Percentiles rank a stretch among this genome's conserved stretches.
phyloP scores from a whole-genome alignment of 805 yeast genomes.

The Kuraishia piskuri region DNA sequence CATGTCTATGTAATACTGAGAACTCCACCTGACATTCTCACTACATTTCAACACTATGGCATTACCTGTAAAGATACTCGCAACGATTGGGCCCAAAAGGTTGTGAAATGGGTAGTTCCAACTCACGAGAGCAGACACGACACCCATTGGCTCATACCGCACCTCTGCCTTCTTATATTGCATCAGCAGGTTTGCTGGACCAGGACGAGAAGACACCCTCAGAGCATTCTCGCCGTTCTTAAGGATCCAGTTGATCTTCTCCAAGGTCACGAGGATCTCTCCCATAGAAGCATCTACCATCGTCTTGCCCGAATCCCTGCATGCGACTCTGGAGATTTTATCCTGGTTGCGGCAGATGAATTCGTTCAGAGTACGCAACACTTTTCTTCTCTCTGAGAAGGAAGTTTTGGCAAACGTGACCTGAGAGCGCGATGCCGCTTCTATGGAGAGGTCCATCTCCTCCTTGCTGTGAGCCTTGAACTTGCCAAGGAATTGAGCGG shows the following conservation, averaged over 20 bases:
- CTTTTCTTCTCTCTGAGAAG: constrained; percentile 58
- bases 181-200: constrained; percentile 80
- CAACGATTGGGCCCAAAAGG: constrained; percentile 84
- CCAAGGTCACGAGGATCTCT: constrained; percentile 90
- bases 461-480: constrained; percentile 53
- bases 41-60: constrained; percentile 89
- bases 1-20: constrained; percentile 65
- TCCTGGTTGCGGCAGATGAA: constrained; percentile 78
- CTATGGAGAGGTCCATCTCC: constrained; percentile 64
- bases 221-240: constrained; percentile 72
- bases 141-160: constrained; percentile 86
- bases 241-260: constrained; percentile 85
- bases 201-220: constrained; percentile 68
- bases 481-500: constrained; percentile 80
- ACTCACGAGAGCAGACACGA: constrained; percentile 82
- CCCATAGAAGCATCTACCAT: constrained; percentile 95
- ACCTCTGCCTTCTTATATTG: constrained; percentile 90
- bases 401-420: constrained; percentile 39
- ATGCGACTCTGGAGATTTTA: constrained; percentile 82
- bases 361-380: constrained; percentile 61
- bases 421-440: constrained; percentile 48
- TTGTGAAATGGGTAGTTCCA: constrained; percentile 99
- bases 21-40: constrained; percentile 94
- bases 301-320: constrained; percentile 95
- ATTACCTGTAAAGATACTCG: constrained; percentile 86